These are phyloP conservation scores for Cavenderia fasciculata DNA, from an alignment of 78 protist species.

Conservation along the genomic window DNA sequence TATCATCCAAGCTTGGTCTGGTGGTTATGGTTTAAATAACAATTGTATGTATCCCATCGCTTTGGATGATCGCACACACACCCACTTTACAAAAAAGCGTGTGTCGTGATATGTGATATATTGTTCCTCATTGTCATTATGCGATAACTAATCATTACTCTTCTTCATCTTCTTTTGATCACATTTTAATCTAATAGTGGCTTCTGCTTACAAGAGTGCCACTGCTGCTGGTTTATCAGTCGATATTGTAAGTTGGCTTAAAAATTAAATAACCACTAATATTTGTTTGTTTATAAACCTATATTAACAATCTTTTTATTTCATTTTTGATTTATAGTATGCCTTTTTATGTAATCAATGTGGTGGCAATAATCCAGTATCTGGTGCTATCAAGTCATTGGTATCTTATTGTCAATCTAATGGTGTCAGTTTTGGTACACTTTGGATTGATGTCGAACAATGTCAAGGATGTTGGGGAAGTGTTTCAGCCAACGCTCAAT, in stretches of 20 bases:
- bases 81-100: no score
- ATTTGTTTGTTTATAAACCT: neutral
- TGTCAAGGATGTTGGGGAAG: slow-evolving; percentile 59
- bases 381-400: slow-evolving; percentile 9
- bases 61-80: no score
- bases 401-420: neutral
- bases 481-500: slow-evolving; percentile 3
- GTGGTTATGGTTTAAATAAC: slow-evolving; percentile 51
- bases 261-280: no score
- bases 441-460: slow-evolving; percentile 70
- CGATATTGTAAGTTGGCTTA: slow-evolving; percentile 48
- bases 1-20: slow-evolving; percentile 44
- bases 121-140: no score
- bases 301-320: neutral
- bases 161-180: neutral
- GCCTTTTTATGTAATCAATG: slow-evolving; percentile 49
- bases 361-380: slow-evolving; percentile 20
- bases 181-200: neutral
- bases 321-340: neutral
- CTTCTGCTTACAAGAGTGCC: slow-evolving; percentile 15
- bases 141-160: no score
- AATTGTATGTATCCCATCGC: no score
- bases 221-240: slow-evolving; percentile 23
- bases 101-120: no score
- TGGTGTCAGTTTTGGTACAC: slow-evolving; percentile 5